These are phyloP conservation scores for Pseudocercospora cruenta DNA, from an alignment of 2,329 filamentous ascomycete species.

Conservation along the genomic window DNA sequence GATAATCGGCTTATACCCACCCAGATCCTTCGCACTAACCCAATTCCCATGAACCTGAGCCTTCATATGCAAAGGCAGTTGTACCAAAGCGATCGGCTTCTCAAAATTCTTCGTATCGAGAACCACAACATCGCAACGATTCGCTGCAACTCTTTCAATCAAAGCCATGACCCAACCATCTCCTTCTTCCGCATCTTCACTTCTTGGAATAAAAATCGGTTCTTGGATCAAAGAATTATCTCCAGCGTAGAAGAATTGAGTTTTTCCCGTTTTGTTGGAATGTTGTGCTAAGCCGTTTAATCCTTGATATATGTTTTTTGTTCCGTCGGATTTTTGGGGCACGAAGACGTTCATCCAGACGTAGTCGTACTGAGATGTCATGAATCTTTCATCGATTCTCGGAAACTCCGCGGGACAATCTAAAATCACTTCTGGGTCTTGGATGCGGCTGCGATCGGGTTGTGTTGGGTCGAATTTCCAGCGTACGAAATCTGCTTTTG, in stretches of 20 bases:
- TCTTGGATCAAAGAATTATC: slow-evolving; percentile 55
- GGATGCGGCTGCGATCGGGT: slow-evolving; percentile 32
- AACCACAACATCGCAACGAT: slow-evolving; percentile 42
- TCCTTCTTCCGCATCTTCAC: slow-evolving; percentile 48
- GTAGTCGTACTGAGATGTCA: slow-evolving; percentile 45
- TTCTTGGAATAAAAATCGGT: slow-evolving; percentile 56
- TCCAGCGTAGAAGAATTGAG: slow-evolving; percentile 42
- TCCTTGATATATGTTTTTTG: slow-evolving; percentile 37
- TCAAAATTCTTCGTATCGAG: slow-evolving; percentile 47
- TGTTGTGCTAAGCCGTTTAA: slow-evolving; percentile 27
- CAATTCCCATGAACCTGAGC: slow-evolving; percentile 26
- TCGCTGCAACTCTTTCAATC: slow-evolving; percentile 40
- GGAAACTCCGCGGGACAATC: slow-evolving; percentile 50
- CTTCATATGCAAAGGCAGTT: slow-evolving; percentile 43
- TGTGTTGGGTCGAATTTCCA: slow-evolving; percentile 46
- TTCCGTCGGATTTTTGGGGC: slow-evolving; percentile 38
- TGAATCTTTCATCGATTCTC: slow-evolving; percentile 50
- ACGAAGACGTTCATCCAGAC: slow-evolving; percentile 49
- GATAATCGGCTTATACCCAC: slow-evolving; percentile 19
- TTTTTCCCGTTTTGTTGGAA: slow-evolving; percentile 32
- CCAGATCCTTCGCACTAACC: slow-evolving; percentile 21
- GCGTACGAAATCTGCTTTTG: slow-evolving; percentile 48
- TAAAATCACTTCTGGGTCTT: slow-evolving; percentile 39
- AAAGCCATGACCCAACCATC: slow-evolving; percentile 56
- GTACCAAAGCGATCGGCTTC: slow-evolving; percentile 45